Evolutionary conservation across 495 filamentous ascomycete species (phyloP), one percentile per base, ranked within the genome.

Genomic region (Penicillium lividum): DNA sequence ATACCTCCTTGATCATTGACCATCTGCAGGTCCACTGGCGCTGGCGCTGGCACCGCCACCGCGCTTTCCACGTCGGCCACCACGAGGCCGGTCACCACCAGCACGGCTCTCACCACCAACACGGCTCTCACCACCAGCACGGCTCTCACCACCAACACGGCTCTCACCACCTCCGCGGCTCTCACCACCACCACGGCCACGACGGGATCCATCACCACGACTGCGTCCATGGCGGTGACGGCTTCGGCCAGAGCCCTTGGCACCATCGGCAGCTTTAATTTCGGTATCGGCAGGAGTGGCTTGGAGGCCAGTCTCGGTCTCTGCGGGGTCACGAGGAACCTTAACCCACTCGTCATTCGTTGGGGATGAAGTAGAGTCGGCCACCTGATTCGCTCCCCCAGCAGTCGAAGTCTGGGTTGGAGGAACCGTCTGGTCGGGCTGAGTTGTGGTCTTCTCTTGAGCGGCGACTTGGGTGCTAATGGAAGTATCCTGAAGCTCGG

Each of bases 331-430:
- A 56, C 89, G 89, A 42, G 89, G 84, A 43, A 92, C 82, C 69
- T 91, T 84, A 50, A 92, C 86, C 87, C 86, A 95, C 59, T 84
- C 84, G 61, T 94, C 89, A 7, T 85, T 81, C 72, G 72, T 84
- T 62, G 74, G 78, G 59, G 78, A 82, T 15, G 38, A 79, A 68
- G 62, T 72, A 42, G 65, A 63, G 38, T 89, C 87, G 9, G 83
- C 88, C 15, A 84, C 83, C 36, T 82, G 77, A 69, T 92, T 91
- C 13, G 85, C 87, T 48, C 84, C 86, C 53, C 77, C 77, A 18
- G 77, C 75, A 28, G 89, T 82, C 18, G 83, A 74, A 4, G 86
- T 78, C 61, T 89, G 78, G 11, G 79, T 61, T 28, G 80, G 70
- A 4, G 77, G 65, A 34, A 81, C 79, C 2, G 65, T 22, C 60